Conservation (phyloP, 2,329 filamentous ascomycete species). For the Verticillium klebahnii region DNA sequence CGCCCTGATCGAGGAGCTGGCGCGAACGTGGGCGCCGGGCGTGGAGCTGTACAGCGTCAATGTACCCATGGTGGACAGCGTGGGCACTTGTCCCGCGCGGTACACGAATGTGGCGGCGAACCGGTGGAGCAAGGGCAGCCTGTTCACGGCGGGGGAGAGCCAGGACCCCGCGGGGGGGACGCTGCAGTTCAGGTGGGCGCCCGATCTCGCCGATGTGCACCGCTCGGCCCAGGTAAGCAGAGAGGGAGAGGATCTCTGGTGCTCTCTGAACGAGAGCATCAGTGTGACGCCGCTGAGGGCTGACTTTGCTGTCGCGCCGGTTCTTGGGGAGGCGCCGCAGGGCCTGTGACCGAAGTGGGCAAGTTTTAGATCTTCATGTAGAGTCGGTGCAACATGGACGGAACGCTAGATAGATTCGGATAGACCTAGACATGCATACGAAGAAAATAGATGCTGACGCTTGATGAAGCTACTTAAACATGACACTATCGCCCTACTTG, state of each 20-base stretch:
- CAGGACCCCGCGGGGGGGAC: constrained; percentile 1
- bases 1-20: constrained; percentile 58
- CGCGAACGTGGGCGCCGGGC: constrained; percentile 49
- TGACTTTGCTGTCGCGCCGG: constrained; percentile 9
- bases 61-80: constrained; percentile 59
- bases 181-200: constrained; percentile 11
- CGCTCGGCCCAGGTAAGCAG: constrained; percentile 8
- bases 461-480: background rate
- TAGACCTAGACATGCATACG: background rate
- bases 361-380: background rate
- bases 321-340: background rate
- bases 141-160: constrained; percentile 11
- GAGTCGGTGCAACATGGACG: background rate
- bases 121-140: constrained; percentile 51
- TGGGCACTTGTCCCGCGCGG: constrained; percentile 55
- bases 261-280: constrained; percentile 11
- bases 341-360: background rate
- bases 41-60: constrained; percentile 66
- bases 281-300: constrained; percentile 11
- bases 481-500: background rate
- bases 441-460: background rate
- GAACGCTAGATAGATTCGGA: background rate
- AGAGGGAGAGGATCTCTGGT: constrained; percentile 14
- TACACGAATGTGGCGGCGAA: constrained; percentile 69
- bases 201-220: constrained; percentile 12